Base-by-base conservation (phyloP, 2,329 filamentous ascomycete genomes). In the Claviceps arundinis region DNA sequence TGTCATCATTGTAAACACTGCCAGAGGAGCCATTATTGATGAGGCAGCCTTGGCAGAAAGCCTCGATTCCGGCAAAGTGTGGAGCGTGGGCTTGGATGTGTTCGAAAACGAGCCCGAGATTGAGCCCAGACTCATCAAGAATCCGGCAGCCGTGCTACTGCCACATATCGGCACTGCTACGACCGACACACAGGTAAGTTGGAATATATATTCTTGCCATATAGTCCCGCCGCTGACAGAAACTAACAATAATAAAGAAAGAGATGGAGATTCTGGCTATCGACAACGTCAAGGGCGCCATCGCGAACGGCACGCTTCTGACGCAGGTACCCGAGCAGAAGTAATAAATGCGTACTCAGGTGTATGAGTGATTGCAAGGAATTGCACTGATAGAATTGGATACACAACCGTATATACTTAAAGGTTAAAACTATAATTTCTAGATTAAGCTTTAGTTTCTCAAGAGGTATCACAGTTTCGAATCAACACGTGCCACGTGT, bases 141-240 rank as follows among this genome's bases (percentile, higher is more conserved):
- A 83, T 57, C 74, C 74, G 4, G 72, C 78, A 56, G 80, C 82
- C 0, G 68, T 84, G 52, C 67, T 86, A 17, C 65, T 86, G 44
- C 83, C 83, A 38, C 83, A 87, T 60, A 76, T 87, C 68, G 83
- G 83, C 0, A 87, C 82, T 0, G 80, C 74, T 65, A 85, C 80
- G 0, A 66, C 73, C 9, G 82, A 85, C 47, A 63, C 61, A 2
- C 49, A 62, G 56, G 55, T 55, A 22, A 24, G 52, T 49, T 47
- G 30, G 14, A 19, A 17, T 1, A n/a, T n/a, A 8, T n/a, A 40
- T n/a, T n/a, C 38, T 14, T n/a, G n/a, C 38, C 3, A 4, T 40
- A 34, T 4, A 34, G 30, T n/a, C 16, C 38, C 38, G 16, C 14
- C n/a, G 16, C 38, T 40, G 38, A 40, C 16, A 6, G 37, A 19